Conservation (phyloP, 768 basidiomycete species). For the Hortiboletus flavorubellus region DNA sequence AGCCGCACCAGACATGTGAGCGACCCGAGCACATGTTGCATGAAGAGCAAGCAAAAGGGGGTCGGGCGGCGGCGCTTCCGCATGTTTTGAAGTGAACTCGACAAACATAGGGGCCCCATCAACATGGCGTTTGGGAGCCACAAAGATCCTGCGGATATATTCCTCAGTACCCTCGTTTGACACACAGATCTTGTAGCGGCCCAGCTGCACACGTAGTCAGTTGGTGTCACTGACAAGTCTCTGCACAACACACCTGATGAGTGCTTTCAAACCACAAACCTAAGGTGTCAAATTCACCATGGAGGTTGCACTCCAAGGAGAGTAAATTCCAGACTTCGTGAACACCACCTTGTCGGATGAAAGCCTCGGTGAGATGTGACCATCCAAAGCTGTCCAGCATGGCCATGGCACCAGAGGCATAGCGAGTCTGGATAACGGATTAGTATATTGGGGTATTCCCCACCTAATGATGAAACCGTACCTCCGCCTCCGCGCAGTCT, state of each 20-base stretch:
- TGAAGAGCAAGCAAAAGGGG: background rate
- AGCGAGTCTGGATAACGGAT: background rate
- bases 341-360: background rate
- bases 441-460: background rate
- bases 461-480: background rate
- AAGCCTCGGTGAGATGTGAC: background rate
- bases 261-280: background rate
- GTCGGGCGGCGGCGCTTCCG: background rate
- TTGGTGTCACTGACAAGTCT: background rate
- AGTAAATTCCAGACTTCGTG: background rate
- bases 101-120: too few relatives aligned
- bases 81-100: too few relatives aligned
- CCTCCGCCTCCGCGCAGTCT: background rate
- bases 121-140: too few relatives aligned
- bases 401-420: background rate
- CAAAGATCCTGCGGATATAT: too few relatives aligned
- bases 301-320: background rate
- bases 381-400: background rate
- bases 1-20: background rate
- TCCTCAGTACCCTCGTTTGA: too few relatives aligned
- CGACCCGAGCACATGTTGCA: background rate
- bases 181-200: too few relatives aligned
- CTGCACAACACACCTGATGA: background rate
- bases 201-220: background rate
- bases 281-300: rapidly evolving